These are phyloP conservation scores for Artemisia tridentata DNA, from an alignment of 129 eudicot genomes.

Conservation along the genomic window DNA sequence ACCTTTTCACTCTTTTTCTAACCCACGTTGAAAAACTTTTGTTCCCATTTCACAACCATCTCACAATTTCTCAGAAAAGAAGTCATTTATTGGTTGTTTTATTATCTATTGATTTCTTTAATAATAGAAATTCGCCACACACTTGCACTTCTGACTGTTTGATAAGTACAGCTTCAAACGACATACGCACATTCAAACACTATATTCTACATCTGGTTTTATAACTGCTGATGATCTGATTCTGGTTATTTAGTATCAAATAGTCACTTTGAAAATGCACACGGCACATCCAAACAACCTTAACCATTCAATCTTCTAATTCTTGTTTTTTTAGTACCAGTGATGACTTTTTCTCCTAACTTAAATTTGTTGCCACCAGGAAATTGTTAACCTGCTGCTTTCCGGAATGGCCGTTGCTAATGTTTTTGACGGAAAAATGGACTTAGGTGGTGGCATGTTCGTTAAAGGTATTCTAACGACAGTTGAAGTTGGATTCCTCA, in stretches of 20 bases:
- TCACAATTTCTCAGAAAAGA: too few relatives aligned
- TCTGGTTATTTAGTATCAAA: not conserved
- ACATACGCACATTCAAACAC: too few relatives aligned
- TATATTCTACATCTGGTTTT: too few relatives aligned
- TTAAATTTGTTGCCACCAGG: slow-evolving; percentile 42
- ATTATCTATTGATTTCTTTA: too few relatives aligned
- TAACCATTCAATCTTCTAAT: not conserved
- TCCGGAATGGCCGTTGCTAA: slow-evolving; percentile 94
- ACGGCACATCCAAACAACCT: not conserved
- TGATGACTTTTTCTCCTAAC: not conserved
- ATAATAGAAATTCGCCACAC: too few relatives aligned
- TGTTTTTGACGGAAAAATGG: slow-evolving; percentile 91
- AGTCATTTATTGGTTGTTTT: too few relatives aligned
- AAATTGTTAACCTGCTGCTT: slow-evolving; percentile 90
- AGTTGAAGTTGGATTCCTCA: slow-evolving; percentile 93
- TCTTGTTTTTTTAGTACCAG: not conserved
- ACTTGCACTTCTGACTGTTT: too few relatives aligned
- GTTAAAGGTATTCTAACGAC: slow-evolving; percentile 71
- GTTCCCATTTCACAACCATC: too few relatives aligned
- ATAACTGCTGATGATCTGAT: too few relatives aligned
- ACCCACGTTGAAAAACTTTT: too few relatives aligned
- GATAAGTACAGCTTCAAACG: too few relatives aligned
- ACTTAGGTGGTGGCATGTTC: slow-evolving; percentile 94
- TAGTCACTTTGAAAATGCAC: not conserved
- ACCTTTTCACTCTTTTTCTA: too few relatives aligned